Percentiles rank a stretch among this genome's conserved stretches.
phyloP scores from a whole-genome alignment of 345 rosid species.

The Microthlaspi erraticum region DNA sequence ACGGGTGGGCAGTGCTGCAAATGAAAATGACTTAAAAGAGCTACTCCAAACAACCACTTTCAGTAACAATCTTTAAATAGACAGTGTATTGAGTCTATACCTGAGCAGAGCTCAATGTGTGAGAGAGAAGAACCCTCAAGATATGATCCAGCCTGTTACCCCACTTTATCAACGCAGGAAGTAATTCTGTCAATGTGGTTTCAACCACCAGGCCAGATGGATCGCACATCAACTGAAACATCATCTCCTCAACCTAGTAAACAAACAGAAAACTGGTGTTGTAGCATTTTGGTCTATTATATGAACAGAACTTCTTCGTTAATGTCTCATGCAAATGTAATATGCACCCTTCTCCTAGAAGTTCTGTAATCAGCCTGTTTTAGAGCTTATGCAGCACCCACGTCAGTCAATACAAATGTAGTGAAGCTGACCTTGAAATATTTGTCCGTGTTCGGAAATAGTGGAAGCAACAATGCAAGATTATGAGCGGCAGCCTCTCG shows the following conservation, averaged over 20 bases:
- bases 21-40: constrained; percentile 22
- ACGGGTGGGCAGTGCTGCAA: constrained; percentile 88
- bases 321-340: constrained; percentile 52
- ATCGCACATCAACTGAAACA: constrained; percentile 92
- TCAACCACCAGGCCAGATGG: constrained; percentile 96
- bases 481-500: constrained; percentile 96
- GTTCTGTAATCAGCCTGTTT: constrained; percentile 69
- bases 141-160: constrained; percentile 84
- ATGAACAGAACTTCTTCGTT: constrained; percentile 36
- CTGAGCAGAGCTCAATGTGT: constrained; percentile 75
- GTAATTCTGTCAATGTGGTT: constrained; percentile 79
- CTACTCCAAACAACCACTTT: constrained; percentile 34
- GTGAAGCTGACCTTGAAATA: constrained; percentile 99
- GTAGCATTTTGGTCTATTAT: constrained; percentile 35
- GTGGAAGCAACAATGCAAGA: constrained; percentile 92
- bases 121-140: constrained; percentile 76
- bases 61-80: constrained; percentile 18
- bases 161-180: constrained; percentile 85
- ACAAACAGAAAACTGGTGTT: constrained; percentile 44
- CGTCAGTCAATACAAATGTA: constrained; percentile 76
- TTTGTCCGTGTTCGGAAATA: constrained; percentile 89
- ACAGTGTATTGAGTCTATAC: constrained; percentile 47
- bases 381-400: constrained; percentile 76
- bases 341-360: constrained; percentile 57
- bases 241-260: constrained; percentile 89